These are phyloP conservation scores for Thielaviopsis ethacetica DNA, from an alignment of 2,329 filamentous ascomycete genomes.

Conservation along the genomic window DNA sequence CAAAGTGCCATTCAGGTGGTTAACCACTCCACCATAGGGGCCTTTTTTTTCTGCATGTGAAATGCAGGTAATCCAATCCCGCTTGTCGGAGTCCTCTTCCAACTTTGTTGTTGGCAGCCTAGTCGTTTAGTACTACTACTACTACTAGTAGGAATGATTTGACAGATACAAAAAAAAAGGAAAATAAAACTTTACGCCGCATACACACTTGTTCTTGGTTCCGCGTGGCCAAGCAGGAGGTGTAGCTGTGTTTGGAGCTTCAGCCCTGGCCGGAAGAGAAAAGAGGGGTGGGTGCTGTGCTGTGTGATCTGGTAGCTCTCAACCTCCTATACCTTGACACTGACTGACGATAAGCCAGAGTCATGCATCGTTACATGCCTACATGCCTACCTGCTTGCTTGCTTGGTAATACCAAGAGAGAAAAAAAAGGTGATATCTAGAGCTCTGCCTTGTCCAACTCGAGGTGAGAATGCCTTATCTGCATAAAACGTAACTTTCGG, in stretches of 20 bases:
- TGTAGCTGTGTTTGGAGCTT: too few species aligned
- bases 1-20: too few species aligned
- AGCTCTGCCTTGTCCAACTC: too few species aligned
- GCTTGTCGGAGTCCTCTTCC: background rate
- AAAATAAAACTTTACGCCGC: background rate
- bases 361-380: background rate
- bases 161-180: background rate
- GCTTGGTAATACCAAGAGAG: background rate
- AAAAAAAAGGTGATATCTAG: too few species aligned
- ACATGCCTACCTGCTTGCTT: background rate
- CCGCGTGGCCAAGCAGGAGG: too few species aligned
- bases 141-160: background rate
- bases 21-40: too few species aligned
- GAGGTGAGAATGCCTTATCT: too few species aligned
- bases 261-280: too few species aligned
- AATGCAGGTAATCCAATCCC: background rate
- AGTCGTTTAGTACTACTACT: background rate
- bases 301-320: background rate
- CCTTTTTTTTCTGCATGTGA: background rate
- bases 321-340: background rate
- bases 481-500: too few species aligned
- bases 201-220: background rate
- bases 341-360: background rate
- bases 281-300: background rate
- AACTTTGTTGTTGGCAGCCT: background rate